Percentiles rank a stretch among this genome's conserved stretches.
Conservation (phyloP, 768 basidiomycete genomes). For the Cubamyces sp. region DNA sequence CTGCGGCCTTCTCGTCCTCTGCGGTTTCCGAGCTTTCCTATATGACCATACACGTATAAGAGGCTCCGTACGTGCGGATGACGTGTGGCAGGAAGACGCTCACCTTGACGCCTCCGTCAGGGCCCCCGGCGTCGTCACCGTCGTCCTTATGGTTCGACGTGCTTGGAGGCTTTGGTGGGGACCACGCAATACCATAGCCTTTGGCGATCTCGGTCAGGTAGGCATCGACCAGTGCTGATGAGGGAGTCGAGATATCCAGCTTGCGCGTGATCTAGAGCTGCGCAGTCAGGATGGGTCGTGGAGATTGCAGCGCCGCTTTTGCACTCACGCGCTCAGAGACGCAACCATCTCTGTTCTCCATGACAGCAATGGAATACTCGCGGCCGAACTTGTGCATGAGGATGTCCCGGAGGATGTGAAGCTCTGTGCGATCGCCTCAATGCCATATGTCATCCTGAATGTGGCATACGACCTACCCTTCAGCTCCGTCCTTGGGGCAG, state of each 20-base stretch:
- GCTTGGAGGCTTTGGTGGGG: conserved; percentile 39
- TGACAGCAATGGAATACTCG: conserved; percentile 82
- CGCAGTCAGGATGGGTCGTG: neutral
- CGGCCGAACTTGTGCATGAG: conserved; percentile 96
- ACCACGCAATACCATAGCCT: conserved; percentile 80
- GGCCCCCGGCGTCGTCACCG: conserved; percentile 33
- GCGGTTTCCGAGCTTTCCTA: conserved; percentile 6
- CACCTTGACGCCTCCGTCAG: conserved; percentile 46
- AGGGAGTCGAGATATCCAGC: conserved; percentile 68
- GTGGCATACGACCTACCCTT: conserved; percentile 57
- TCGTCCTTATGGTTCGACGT: conserved; percentile 26
- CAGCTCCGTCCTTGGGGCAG: conserved; percentile 88
- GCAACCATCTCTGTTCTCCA: conserved; percentile 81
- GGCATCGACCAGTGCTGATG: conserved; percentile 76
- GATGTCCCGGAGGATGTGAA: conserved; percentile 89
- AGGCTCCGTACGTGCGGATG: neutral
- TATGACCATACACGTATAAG: conserved; percentile 12
- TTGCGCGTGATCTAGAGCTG: conserved; percentile 71
- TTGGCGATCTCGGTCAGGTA: conserved; percentile 90
- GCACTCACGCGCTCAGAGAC: conserved; percentile 80
- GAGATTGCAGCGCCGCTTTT: no score
- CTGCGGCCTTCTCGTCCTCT: conserved; percentile 2
- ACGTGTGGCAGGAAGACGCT: conserved; percentile 20
- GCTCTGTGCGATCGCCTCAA: conserved; percentile 52
- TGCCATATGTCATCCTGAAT: neutral